phyloP scores from a whole-genome alignment of 768 basidiomycete species.

The Tephrocybe rancida region DNA sequence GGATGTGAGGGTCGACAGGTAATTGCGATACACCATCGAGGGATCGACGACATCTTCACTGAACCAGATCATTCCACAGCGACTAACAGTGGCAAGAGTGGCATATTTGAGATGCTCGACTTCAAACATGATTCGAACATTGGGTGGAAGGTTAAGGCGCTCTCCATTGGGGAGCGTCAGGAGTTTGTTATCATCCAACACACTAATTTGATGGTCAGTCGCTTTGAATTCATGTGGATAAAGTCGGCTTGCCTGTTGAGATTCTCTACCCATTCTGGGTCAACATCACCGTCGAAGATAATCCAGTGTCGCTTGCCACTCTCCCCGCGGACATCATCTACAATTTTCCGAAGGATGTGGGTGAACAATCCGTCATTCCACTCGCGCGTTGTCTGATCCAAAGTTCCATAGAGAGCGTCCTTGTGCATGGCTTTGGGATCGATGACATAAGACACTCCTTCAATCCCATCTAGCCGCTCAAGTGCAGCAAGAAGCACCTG shows the following conservation, averaged over 20 bases:
- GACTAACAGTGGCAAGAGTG: constrained; percentile 97
- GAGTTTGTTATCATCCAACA: constrained; percentile 97
- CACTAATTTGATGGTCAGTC: constrained; percentile 52
- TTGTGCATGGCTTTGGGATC: constrained; percentile 99
- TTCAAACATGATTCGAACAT: constrained; percentile 99
- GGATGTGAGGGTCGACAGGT: constrained; percentile 75
- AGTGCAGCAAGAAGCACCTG: constrained; percentile 89
- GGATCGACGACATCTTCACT: constrained; percentile 95
- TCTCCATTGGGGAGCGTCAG: constrained; percentile 97
- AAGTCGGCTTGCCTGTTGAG: constrained; percentile 82
- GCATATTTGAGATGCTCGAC: constrained; percentile 98
- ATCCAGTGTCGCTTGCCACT: constrained; percentile 98
- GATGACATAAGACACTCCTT: constrained; percentile 95
- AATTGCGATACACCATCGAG: constrained; percentile 88
- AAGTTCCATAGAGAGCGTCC: constrained; percentile 94
- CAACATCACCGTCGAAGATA: constrained; percentile 98
- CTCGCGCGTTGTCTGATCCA: constrained; percentile 96
- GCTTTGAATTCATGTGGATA: not conserved
- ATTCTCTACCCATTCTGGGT: constrained; percentile 99
- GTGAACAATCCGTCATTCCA: constrained; percentile 99
- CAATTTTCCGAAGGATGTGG: constrained; percentile 95
- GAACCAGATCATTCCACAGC: constrained; percentile 99
- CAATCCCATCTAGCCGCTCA: constrained; percentile 87
- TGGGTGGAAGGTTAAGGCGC: constrained; percentile 93
- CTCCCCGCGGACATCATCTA: constrained; percentile 98